Percentiles rank a stretch among this genome's conserved stretches.
Evolutionary conservation across 768 basidiomycete genomes (phyloP).

Genomic region (Xanthoconium purpureum): DNA sequence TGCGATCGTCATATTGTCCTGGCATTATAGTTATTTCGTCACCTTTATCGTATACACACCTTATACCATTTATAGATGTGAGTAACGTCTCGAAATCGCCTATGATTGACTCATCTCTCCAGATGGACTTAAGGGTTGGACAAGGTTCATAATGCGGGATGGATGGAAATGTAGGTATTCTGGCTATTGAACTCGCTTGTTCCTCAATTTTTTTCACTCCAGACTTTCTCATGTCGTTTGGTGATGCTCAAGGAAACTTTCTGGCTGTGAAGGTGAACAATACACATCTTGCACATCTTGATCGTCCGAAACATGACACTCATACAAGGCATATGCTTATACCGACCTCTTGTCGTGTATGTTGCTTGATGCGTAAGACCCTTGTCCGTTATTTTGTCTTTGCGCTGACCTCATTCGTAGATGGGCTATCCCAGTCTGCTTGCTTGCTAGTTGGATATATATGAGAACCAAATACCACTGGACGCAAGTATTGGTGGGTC

Average conservation of each 20-base stretch:
- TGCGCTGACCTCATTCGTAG: conserved; percentile 33
- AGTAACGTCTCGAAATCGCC: conserved; percentile 22
- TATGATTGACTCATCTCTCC: conserved; percentile 1
- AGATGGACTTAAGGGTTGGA: conserved; percentile 84
- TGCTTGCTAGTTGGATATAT: conserved; percentile 77
- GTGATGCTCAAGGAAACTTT: conserved; percentile 85
- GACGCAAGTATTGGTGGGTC: conserved; percentile 70
- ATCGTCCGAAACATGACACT: neutral
- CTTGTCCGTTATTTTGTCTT: neutral
- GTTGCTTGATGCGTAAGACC: conserved; percentile 77
- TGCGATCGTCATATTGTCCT: neutral
- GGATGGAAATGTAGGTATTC: conserved; percentile 79
- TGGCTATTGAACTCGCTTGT: neutral
- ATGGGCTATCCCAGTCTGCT: conserved; percentile 86
- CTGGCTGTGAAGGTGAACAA: conserved; percentile 65
- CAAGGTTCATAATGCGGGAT: conserved; percentile 63
- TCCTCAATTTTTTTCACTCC: neutral
- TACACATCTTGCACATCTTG: neutral
- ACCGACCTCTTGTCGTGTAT: conserved; percentile 86
- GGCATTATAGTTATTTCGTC: conserved; percentile 58
- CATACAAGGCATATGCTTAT: conserved; percentile 66
- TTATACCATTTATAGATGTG: conserved; percentile 85
- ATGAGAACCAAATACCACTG: conserved; percentile 77
- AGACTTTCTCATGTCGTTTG: conserved; percentile 79
- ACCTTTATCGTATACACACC: conserved; percentile 77